Evolutionary conservation across 805 yeast genomes (phyloP).

Genomic region (Barnettozyma vustinii): DNA sequence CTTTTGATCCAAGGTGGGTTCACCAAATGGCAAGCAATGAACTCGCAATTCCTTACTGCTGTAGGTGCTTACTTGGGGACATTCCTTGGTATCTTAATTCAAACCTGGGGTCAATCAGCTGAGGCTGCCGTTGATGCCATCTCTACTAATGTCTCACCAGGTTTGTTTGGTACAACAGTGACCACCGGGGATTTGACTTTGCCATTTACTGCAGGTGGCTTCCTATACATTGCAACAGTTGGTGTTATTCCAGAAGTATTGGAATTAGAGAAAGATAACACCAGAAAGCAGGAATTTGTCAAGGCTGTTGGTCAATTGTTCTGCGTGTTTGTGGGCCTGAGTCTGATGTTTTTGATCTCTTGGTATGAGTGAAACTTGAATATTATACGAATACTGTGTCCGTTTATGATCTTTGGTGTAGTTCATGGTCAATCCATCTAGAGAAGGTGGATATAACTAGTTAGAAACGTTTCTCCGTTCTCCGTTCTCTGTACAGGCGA

Average conservation of each 20-base stretch:
- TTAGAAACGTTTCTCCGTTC: no score
- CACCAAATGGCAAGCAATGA: constrained; percentile 59
- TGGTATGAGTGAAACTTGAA: constrained; percentile 21
- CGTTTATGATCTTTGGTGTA: no score
- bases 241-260: constrained; percentile 73
- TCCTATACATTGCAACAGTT: constrained; percentile 65
- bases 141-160: constrained; percentile 23
- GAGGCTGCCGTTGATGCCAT: neutral
- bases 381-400: no score
- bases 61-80: constrained; percentile 64
- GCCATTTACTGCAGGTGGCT: constrained; percentile 76
- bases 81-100: constrained; percentile 54
- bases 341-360: constrained; percentile 43
- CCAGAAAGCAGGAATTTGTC: constrained; percentile 33
- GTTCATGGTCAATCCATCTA: no score
- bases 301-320: constrained; percentile 42
- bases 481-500: no score
- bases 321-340: constrained; percentile 49
- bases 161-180: constrained; percentile 47
- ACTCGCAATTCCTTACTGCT: constrained; percentile 62
- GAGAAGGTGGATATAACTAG: no score
- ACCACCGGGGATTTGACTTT: constrained; percentile 46
- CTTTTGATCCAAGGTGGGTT: constrained; percentile 64
- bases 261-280: constrained; percentile 33
- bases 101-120: constrained; percentile 28